A percentile compares a stretch with the other conserved stretches of the same genome.
These are phyloP conservation scores for Magnusiomyces fungicola DNA, from an alignment of 1,139 yeast genomes.

Conservation along the genomic window DNA sequence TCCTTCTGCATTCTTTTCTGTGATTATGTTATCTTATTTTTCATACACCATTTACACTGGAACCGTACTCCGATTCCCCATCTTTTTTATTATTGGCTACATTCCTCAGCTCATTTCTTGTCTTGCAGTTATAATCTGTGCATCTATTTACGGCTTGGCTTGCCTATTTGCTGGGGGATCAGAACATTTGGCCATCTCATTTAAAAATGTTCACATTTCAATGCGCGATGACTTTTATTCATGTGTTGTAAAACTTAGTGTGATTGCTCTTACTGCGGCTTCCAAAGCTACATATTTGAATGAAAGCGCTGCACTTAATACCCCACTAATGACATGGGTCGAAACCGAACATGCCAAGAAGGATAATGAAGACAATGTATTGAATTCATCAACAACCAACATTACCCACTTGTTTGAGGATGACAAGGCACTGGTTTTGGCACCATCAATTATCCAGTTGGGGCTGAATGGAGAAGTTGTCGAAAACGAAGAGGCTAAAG, in stretches of 20 bases:
- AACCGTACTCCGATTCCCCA: slow-evolving; percentile 43
- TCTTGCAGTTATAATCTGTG: slow-evolving; percentile 44
- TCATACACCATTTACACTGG: slow-evolving; percentile 36
- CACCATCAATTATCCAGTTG: not conserved
- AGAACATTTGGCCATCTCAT: slow-evolving; percentile 35
- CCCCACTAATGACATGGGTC: slow-evolving; percentile 53
- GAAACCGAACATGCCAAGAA: slow-evolving; percentile 29
- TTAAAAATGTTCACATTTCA: slow-evolving; percentile 29
- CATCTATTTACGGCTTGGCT: slow-evolving; percentile 47
- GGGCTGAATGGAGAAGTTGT: not conserved
- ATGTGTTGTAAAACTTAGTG: slow-evolving; percentile 52
- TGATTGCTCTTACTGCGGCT: slow-evolving; percentile 57
- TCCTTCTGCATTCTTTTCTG: slow-evolving; percentile 53
- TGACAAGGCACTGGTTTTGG: too few relatives aligned
- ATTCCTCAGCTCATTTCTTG: slow-evolving; percentile 54
- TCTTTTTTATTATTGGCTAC: slow-evolving; percentile 48
- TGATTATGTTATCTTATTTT: slow-evolving; percentile 44
- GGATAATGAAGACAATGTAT: not conserved
- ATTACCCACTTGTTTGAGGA: too few relatives aligned
- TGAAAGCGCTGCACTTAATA: slow-evolving; percentile 46
- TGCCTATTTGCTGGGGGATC: slow-evolving; percentile 51
- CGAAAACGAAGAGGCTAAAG: not conserved
- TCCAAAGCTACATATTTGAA: slow-evolving; percentile 59
- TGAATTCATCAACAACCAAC: too few relatives aligned
- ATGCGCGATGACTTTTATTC: slow-evolving; percentile 60